These are phyloP conservation scores for Coffea canephora DNA, from an alignment of 257 asterid species.

Conservation along the genomic window DNA sequence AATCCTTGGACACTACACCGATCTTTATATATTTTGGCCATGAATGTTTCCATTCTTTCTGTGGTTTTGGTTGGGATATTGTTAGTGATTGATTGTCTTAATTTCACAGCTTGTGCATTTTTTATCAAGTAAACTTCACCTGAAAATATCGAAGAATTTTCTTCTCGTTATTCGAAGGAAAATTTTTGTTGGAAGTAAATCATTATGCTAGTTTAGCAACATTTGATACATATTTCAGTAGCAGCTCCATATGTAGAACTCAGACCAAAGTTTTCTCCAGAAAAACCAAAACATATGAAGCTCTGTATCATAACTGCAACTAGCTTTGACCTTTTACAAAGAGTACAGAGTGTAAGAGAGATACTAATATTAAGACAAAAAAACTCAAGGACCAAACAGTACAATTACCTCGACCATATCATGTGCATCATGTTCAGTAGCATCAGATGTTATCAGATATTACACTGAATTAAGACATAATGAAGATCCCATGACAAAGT, in stretches of 20 bases:
- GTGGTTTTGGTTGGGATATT: not conserved
- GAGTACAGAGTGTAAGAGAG: not conserved
- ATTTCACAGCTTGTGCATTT: not conserved
- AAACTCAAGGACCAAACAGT: not conserved
- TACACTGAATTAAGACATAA: not conserved
- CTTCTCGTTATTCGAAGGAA: no score
- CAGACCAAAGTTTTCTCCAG: no score
- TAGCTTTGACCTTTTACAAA: no score
- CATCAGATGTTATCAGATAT: not conserved
- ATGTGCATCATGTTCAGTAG: not conserved
- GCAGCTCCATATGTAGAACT: no score
- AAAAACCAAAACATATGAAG: no score
- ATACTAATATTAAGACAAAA: not conserved
- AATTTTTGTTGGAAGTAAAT: no score
- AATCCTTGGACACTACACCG: no score
- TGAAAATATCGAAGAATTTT: not conserved
- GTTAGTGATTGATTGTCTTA: not conserved
- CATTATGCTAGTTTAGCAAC: no score
- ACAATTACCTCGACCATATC: not conserved
- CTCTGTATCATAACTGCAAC: no score
- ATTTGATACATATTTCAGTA: no score
- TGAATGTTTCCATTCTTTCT: no score
- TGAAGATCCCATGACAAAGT: not conserved
- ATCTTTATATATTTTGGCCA: no score
- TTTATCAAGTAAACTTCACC: not conserved